These are phyloP conservation scores for Scutellaria galericulata DNA, from an alignment of 257 asterid species.

Conservation along the genomic window DNA sequence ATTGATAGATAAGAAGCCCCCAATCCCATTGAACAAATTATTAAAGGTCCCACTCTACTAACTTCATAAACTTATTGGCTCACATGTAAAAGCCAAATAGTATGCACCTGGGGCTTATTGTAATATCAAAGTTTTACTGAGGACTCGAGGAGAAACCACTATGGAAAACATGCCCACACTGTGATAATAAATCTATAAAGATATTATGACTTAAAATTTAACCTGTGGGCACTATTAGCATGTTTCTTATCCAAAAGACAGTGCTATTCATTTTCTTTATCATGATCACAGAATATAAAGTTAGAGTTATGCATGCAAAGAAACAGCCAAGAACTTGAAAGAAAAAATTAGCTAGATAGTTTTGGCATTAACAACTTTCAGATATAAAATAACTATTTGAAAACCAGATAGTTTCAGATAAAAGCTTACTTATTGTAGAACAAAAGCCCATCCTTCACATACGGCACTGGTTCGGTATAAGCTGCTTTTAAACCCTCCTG, in stretches of 20 bases:
- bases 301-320: neutral
- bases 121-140: neutral
- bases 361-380: conserved; percentile 21
- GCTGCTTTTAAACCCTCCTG: conserved; percentile 75
- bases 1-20: no score
- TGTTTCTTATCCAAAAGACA: neutral
- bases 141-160: neutral
- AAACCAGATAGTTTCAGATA: conserved; percentile 7
- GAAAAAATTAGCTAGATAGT: neutral
- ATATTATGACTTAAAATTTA: neutral
- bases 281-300: neutral
- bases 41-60: neutral
- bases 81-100: neutral
- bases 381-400: conserved; percentile 9
- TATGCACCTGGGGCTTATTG: conserved; percentile 9
- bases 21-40: neutral
- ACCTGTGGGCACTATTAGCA: neutral
- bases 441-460: conserved; percentile 84
- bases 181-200: conserved; percentile 11
- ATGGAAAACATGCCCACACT: neutral
- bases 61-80: neutral
- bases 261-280: no score
- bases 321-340: neutral
- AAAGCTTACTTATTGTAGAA: conserved; percentile 80
- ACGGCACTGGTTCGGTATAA: conserved; percentile 65